Evolutionary conservation across 345 rosid genomes (phyloP).

Genomic region (Nephelium lappaceum): DNA sequence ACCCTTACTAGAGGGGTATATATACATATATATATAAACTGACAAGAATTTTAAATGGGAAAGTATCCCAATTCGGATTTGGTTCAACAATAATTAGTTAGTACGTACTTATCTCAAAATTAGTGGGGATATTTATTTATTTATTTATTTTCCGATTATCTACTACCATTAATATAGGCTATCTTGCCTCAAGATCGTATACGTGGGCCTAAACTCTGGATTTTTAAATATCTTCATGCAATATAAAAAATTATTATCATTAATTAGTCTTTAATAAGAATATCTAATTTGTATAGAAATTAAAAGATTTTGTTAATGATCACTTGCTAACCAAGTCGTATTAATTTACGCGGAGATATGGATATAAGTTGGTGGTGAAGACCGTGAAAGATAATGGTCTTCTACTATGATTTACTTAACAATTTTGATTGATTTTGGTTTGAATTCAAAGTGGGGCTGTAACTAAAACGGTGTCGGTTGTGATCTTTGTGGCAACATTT

Average conservation of each 20-base stretch:
- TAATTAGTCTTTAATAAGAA: too few species aligned
- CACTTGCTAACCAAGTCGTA: neutral
- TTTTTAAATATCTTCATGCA: too few species aligned
- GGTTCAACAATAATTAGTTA: neutral
- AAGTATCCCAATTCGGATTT: neutral
- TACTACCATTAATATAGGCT: too few species aligned
- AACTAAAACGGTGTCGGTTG: neutral
- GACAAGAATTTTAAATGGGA: neutral
- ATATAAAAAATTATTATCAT: too few species aligned
- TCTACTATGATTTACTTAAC: neutral
- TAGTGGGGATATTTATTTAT: neutral
- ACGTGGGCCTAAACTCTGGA: neutral
- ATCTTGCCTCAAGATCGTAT: neutral
- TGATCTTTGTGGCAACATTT: neutral
- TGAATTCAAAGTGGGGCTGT: conserved; percentile 1
- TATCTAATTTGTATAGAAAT: neutral
- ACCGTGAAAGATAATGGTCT: neutral
- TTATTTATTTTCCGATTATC: too few species aligned
- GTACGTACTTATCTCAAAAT: neutral
- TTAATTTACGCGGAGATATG: too few species aligned
- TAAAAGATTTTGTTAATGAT: too few species aligned
- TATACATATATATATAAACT: neutral
- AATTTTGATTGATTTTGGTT: neutral
- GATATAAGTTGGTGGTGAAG: neutral
- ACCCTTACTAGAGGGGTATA: neutral